Percentiles rank a stretch among this genome's conserved stretches.
Conservation (phyloP, 495 filamentous ascomycete genomes). For the Lepraria neglecta region DNA sequence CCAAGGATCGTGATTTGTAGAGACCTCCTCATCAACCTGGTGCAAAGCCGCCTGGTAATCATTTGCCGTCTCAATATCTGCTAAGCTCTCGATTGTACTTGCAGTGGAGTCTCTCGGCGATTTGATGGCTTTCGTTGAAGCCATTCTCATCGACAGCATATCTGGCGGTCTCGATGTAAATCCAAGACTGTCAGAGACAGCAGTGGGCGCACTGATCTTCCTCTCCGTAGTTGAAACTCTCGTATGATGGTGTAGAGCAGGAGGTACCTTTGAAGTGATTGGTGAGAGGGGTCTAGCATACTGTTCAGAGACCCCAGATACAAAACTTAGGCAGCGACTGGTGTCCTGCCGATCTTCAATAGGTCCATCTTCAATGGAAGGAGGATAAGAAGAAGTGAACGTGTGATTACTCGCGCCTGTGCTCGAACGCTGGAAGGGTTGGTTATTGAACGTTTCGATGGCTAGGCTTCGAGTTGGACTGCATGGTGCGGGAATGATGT, state of each 20-base stretch:
- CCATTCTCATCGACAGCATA: neutral
- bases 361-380: conserved; percentile 5
- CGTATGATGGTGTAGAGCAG: neutral
- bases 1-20: conserved; percentile 4
- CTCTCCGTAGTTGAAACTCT: neutral
- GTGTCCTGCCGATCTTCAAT: neutral
- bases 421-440: conserved; percentile 2
- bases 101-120: neutral
- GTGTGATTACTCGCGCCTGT: conserved; percentile 4
- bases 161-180: conserved; percentile 1
- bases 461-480: conserved; percentile 13
- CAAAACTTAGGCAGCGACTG: neutral
- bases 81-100: neutral
- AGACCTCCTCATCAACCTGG: neutral
- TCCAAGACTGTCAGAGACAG: conserved; percentile 7
- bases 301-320: neutral
- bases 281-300: neutral
- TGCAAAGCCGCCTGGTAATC: neutral
- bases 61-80: neutral
- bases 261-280: neutral
- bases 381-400: conserved; percentile 6
- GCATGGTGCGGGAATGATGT: conserved; percentile 4
- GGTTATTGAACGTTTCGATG: conserved; percentile 4
- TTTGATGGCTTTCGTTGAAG: neutral
- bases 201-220: conserved; percentile 1